Percentiles rank a stretch among this genome's conserved stretches.
Conservation (phyloP, 2,329 filamentous ascomycete species). For the Calonectria crousiana region DNA sequence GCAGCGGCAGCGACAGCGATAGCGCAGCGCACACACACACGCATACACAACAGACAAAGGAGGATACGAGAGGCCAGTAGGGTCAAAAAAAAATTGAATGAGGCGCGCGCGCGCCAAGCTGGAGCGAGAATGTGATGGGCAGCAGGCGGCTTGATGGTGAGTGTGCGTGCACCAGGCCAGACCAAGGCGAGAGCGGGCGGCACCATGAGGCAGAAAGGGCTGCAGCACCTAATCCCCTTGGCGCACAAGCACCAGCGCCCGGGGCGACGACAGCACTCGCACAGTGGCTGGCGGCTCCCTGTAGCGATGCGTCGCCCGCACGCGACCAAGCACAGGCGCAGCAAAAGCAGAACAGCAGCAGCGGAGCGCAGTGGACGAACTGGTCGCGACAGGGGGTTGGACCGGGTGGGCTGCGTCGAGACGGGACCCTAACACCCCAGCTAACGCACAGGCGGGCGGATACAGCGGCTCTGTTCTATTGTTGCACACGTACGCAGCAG, state of each 20-base stretch:
- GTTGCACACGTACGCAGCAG: conserved; percentile 5
- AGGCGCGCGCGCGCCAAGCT: conserved; percentile 7
- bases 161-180: background rate
- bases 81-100: background rate
- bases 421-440: background rate
- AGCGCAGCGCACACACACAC: background rate
- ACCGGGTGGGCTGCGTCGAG: background rate
- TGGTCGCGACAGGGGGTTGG: background rate
- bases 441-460: conserved; percentile 6
- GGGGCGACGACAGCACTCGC: background rate
- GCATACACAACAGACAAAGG: background rate
- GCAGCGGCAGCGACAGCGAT: conserved; percentile 7
- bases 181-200: background rate
- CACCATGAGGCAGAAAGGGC: conserved; percentile 10
- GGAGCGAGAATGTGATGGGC: background rate
- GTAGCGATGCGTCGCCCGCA: background rate
- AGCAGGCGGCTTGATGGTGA: background rate
- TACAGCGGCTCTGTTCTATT: conserved; percentile 8
- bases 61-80: background rate
- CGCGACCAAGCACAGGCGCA: background rate
- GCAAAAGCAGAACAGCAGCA: background rate
- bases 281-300: background rate
- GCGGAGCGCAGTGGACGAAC: background rate
- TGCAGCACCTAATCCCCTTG: conserved; percentile 8
- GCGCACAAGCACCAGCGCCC: background rate